Evolutionary conservation across 208 protist genomes (phyloP).

Genomic region (Willaertia magna): DNA sequence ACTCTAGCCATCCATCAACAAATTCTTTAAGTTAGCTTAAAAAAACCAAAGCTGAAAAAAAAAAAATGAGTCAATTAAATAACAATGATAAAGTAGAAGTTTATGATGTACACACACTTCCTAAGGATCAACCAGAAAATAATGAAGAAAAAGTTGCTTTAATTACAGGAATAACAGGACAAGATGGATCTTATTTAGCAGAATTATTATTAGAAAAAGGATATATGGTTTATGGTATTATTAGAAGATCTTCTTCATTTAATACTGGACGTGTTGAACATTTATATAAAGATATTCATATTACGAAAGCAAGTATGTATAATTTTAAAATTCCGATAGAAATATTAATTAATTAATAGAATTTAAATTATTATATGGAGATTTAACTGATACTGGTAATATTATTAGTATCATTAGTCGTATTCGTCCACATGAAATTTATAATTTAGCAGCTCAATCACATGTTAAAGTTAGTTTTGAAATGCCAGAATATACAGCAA

Average conservation of each 20-base stretch:
- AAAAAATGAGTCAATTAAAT: no score
- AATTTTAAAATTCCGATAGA: neutral
- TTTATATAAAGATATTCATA: slow-evolving; percentile 45
- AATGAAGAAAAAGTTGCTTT: slow-evolving; percentile 70
- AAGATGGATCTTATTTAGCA: slow-evolving; percentile 52
- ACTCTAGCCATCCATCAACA: no score
- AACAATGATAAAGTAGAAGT: no score
- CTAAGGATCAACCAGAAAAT: no score
- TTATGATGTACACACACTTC: no score
- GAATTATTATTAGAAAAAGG: slow-evolving; percentile 56
- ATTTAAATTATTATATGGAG: slow-evolving; percentile 72
- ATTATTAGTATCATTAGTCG: slow-evolving; percentile 52
- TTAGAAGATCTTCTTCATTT: slow-evolving; percentile 67
- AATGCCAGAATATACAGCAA: slow-evolving; percentile 76
- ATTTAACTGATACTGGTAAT: slow-evolving; percentile 70
- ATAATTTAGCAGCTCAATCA: slow-evolving; percentile 76
- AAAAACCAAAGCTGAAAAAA: no score
- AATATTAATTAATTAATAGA: slow-evolving; percentile 13
- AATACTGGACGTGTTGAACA: slow-evolving; percentile 77
- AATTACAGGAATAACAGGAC: slow-evolving; percentile 78
- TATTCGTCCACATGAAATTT: slow-evolving; percentile 63
- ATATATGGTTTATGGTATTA: slow-evolving; percentile 78
- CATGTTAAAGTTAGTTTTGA: slow-evolving; percentile 90
- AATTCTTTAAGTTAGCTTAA: no score
- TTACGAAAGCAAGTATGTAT: slow-evolving; percentile 18